Evolutionary conservation across 2,329 filamentous ascomycete species (phyloP).

Genomic region (Xylaria polymorpha): DNA sequence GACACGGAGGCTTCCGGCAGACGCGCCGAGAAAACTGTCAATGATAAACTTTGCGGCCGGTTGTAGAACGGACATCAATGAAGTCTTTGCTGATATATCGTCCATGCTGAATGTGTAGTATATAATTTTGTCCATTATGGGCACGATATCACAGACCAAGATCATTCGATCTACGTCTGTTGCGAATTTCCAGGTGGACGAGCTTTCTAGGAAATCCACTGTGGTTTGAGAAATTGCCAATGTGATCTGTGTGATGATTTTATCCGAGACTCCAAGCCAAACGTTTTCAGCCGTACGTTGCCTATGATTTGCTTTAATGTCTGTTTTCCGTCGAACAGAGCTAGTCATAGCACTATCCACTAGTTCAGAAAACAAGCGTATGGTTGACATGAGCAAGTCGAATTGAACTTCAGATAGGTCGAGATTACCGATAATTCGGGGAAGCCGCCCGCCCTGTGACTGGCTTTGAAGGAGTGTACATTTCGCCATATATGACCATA

Average conservation of each 20-base stretch:
- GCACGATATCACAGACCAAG: slow-evolving; percentile 75
- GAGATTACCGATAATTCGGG: slow-evolving; percentile 81
- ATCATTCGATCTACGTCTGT: slow-evolving; percentile 74
- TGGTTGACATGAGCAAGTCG: slow-evolving; percentile 78
- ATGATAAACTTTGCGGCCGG: slow-evolving; percentile 81
- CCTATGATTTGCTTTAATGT: slow-evolving; percentile 60
- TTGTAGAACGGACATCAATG: slow-evolving; percentile 71
- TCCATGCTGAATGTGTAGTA: slow-evolving; percentile 80
- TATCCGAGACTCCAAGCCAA: slow-evolving; percentile 80
- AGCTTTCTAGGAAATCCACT: slow-evolving; percentile 87
- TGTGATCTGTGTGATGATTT: slow-evolving; percentile 77
- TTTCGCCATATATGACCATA: slow-evolving; percentile 90
- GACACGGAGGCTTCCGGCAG: slow-evolving; percentile 76
- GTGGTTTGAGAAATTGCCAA: slow-evolving; percentile 79
- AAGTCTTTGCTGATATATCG: slow-evolving; percentile 60
- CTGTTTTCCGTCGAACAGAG: slow-evolving; percentile 72
- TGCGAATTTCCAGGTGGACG: slow-evolving; percentile 85
- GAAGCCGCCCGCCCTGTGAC: slow-evolving; percentile 79
- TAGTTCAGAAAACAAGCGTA: slow-evolving; percentile 78
- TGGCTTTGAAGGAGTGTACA: slow-evolving; percentile 83
- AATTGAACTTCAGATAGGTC: slow-evolving; percentile 83
- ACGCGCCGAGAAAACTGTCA: slow-evolving; percentile 78
- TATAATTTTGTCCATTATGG: slow-evolving; percentile 77
- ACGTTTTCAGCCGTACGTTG: slow-evolving; percentile 62
- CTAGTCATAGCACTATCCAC: slow-evolving; percentile 80